These are phyloP conservation scores for Papiliotrema fonsecae DNA, from an alignment of 1,284 basidiomycete species.

Conservation along the genomic window DNA sequence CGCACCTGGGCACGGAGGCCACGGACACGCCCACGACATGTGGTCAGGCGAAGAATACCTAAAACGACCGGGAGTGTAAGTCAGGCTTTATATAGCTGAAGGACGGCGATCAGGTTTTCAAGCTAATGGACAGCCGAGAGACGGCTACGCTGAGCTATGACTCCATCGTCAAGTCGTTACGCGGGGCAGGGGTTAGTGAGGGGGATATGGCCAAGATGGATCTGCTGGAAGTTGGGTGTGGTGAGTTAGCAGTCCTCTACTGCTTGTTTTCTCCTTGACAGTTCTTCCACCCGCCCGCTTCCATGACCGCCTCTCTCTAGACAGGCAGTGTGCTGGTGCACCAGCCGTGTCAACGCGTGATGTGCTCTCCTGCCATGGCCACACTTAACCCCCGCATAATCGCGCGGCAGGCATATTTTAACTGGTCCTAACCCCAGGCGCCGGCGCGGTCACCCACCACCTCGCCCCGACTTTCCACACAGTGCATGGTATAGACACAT, in stretches of 20 bases:
- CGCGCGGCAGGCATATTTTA: too few species aligned
- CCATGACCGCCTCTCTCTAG: not conserved
- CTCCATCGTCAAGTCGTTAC: conserved; percentile 18
- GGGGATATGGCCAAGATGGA: conserved; percentile 11
- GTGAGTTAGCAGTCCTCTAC: too few species aligned
- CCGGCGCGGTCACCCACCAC: conserved; percentile 34
- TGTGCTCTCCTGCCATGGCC: too few species aligned
- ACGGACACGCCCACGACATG: conserved; percentile 11
- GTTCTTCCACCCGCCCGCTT: not conserved
- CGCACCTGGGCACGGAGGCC: conserved; percentile 9
- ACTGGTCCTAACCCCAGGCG: conserved; percentile 19
- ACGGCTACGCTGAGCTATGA: conserved; percentile 19
- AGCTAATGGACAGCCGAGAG: conserved; percentile 16
- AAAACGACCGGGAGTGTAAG: conserved; percentile 26
- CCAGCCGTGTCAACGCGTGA: too few species aligned
- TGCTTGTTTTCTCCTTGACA: not conserved
- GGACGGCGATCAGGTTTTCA: not conserved
- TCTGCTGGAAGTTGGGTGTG: conserved; percentile 34
- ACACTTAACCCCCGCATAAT: too few species aligned
- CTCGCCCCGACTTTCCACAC: conserved; percentile 18
- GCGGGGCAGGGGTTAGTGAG: conserved; percentile 8
- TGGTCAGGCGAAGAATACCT: conserved; percentile 37
- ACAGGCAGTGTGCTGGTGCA: too few species aligned
- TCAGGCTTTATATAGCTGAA: not conserved
- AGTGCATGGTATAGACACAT: conserved; percentile 34